Evolutionary conservation across 2,329 filamentous ascomycete genomes (phyloP).

Genomic region (Beauveria pseudobassiana): DNA sequence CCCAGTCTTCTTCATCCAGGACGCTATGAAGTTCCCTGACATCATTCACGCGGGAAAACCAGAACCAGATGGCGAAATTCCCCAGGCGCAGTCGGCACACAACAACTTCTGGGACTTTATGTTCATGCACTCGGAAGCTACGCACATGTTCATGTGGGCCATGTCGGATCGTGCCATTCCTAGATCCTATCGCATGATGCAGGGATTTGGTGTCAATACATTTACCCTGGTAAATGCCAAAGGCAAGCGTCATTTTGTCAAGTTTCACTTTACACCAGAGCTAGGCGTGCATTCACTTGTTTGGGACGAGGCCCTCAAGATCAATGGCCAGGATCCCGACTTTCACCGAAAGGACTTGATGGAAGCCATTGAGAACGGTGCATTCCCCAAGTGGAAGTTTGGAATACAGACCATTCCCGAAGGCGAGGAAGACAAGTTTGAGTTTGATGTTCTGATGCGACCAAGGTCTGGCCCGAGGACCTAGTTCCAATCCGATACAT

Average conservation of each 20-base stretch:
- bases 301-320: slow-evolving; percentile 73
- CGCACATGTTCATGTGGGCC: slow-evolving; percentile 73
- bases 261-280: slow-evolving; percentile 69
- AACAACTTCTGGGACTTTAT: slow-evolving; percentile 76
- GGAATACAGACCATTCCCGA: slow-evolving; percentile 74
- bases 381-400: slow-evolving; percentile 72
- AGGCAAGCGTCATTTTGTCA: slow-evolving; percentile 65
- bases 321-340: slow-evolving; percentile 68
- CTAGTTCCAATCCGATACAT: slow-evolving; percentile 68
- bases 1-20: slow-evolving; percentile 69
- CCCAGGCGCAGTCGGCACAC: slow-evolving; percentile 63
- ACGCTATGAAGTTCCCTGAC: slow-evolving; percentile 67
- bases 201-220: slow-evolving; percentile 79
- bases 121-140: slow-evolving; percentile 60
- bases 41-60: slow-evolving; percentile 58
- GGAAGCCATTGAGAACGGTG: slow-evolving; percentile 65
- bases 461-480: slow-evolving; percentile 81
- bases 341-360: slow-evolving; percentile 74
- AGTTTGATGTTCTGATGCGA: slow-evolving; percentile 79
- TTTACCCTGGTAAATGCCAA: slow-evolving; percentile 61
- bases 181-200: slow-evolving; percentile 75
- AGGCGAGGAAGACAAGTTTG: slow-evolving; percentile 64
- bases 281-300: slow-evolving; percentile 70
- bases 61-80: slow-evolving; percentile 62
- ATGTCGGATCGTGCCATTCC: slow-evolving; percentile 71